Evolutionary conservation across 1,139 yeast genomes (phyloP).

Genomic region (Diutina scorzettiae): DNA sequence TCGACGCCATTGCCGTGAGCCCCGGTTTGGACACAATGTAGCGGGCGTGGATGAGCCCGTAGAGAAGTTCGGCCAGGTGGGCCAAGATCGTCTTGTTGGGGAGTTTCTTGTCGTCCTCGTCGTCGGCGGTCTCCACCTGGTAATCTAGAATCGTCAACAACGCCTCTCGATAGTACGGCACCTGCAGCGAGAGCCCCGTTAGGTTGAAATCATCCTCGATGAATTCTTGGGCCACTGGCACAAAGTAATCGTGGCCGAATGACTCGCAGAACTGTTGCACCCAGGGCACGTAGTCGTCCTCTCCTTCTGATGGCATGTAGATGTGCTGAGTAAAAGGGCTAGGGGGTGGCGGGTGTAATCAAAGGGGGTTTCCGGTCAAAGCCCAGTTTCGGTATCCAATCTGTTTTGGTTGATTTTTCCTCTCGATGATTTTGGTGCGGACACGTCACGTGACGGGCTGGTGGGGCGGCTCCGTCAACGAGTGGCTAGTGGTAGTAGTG

Average conservation of each 20-base stretch:
- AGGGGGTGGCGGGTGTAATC: too few relatives aligned
- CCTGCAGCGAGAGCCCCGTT: slow-evolving; percentile 77
- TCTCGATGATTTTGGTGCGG: too few relatives aligned
- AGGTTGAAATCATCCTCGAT: slow-evolving; percentile 94
- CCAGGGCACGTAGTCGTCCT: slow-evolving; percentile 75
- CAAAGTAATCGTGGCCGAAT: slow-evolving; percentile 88
- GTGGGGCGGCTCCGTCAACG: too few relatives aligned
- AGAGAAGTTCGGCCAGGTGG: slow-evolving; percentile 82
- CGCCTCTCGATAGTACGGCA: slow-evolving; percentile 88
- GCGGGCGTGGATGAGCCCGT: slow-evolving; percentile 91
- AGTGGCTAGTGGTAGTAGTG: too few relatives aligned
- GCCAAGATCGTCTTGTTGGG: slow-evolving; percentile 69
- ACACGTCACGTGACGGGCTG: too few relatives aligned
- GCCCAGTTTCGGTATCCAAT: too few relatives aligned
- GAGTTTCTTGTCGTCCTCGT: slow-evolving; percentile 27
- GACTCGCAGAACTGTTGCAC: slow-evolving; percentile 77
- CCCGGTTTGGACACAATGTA: slow-evolving; percentile 86
- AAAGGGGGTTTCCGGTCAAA: too few relatives aligned
- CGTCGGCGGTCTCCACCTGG: slow-evolving; percentile 72
- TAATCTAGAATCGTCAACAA: slow-evolving; percentile 68
- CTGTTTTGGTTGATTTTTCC: too few relatives aligned
- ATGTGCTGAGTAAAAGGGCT: too few relatives aligned
- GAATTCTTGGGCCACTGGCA: slow-evolving; percentile 84
- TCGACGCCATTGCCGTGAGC: slow-evolving; percentile 88
- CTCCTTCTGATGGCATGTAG: slow-evolving; percentile 36